A percentile compares a stretch with the other conserved stretches of the same genome.
phyloP scores from a whole-genome alignment of 345 rosid genomes.

The Kernera saxatilis region DNA sequence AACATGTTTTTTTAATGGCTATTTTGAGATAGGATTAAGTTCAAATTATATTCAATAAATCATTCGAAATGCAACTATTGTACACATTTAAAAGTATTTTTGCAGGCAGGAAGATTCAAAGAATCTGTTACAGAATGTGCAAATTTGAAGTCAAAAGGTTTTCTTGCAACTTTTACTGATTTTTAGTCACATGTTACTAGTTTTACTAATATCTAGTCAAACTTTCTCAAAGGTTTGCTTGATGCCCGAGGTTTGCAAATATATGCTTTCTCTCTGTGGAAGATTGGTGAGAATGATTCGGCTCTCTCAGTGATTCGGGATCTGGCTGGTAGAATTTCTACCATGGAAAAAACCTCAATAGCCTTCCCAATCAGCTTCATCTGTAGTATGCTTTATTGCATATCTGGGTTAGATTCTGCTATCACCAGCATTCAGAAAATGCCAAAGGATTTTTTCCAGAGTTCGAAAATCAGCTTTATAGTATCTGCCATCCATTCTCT shows the following conservation, averaged over 20 bases:
- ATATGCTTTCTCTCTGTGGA: constrained; percentile 81
- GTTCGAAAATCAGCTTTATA: constrained; percentile 63
- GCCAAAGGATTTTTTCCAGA: constrained; percentile 61
- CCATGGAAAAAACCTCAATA: constrained; percentile 52
- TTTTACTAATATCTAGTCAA: not conserved
- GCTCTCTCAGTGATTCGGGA: constrained; percentile 56
- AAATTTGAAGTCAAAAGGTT: constrained; percentile 56
- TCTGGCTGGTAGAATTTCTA: constrained; percentile 53
- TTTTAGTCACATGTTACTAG: not conserved
- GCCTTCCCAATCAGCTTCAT: constrained; percentile 72
- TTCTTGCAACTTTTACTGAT: not conserved
- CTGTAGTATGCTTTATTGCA: constrained; percentile 65
- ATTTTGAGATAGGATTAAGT: not conserved
- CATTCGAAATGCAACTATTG: constrained; percentile 35
- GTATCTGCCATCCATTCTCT: constrained; percentile 74
- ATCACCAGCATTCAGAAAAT: constrained; percentile 64
- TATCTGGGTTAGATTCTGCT: constrained; percentile 72
- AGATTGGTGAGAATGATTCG: constrained; percentile 60
- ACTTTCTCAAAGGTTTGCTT: constrained; percentile 52
- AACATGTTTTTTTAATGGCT: not conserved
- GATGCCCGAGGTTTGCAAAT: constrained; percentile 67
- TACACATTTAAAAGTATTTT: not conserved
- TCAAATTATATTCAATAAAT: not conserved
- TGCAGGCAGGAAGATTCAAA: constrained; percentile 25
- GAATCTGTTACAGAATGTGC: constrained; percentile 75